These are phyloP conservation scores for Amoeboradix gromovi DNA, from an alignment of 371 early-diverging fungal species.

Conservation along the genomic window DNA sequence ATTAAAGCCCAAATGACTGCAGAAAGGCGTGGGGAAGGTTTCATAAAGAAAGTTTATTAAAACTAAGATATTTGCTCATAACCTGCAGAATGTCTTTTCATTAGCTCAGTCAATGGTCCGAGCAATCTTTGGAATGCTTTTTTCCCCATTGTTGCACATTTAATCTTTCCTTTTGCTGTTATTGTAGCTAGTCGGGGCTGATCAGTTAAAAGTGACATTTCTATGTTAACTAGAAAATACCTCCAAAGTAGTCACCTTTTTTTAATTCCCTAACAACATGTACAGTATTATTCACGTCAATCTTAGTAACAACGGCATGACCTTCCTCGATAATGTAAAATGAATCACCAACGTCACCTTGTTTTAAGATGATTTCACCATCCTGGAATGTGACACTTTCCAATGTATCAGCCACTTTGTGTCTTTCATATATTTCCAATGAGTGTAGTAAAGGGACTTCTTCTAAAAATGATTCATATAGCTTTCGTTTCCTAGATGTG, in stretches of 20 bases:
- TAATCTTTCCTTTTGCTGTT: constrained; percentile 49
- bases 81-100: constrained; percentile 58
- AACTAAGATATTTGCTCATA: constrained; percentile 13
- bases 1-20: not conserved
- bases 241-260: constrained; percentile 85
- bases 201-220: constrained; percentile 65
- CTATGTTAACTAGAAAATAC: constrained; percentile 19
- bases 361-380: constrained; percentile 43
- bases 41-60: not conserved
- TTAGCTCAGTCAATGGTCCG: constrained; percentile 67
- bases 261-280: constrained; percentile 25
- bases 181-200: constrained; percentile 72
- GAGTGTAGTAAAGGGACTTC: constrained; percentile 51
- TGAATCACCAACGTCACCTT: constrained; percentile 48
- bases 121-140: constrained; percentile 67
- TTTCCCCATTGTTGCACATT: constrained; percentile 67
- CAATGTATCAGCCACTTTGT: constrained; percentile 77
- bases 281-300: constrained; percentile 39
- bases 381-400: constrained; percentile 51
- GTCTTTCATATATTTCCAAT: constrained; percentile 61
- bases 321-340: constrained; percentile 14
- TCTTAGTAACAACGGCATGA: constrained; percentile 11
- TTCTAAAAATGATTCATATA: constrained; percentile 73
- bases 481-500: constrained; percentile 56
- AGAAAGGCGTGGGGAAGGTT: not conserved